Conservation (phyloP, 352 stramenopile species). For the Aphanomyces astaci region DNA sequence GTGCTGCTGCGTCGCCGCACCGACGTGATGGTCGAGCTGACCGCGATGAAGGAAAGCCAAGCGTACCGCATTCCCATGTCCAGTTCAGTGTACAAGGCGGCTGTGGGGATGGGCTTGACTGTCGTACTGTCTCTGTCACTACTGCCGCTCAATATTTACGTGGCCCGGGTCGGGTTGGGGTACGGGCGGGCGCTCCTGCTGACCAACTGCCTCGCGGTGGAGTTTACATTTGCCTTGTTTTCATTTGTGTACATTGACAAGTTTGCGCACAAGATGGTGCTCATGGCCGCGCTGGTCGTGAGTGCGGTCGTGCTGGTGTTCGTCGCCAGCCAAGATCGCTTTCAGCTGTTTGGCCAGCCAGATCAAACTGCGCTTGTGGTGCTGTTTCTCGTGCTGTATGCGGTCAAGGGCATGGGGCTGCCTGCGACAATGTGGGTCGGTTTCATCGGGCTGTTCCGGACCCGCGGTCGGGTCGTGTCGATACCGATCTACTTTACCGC, state of each 20-base stretch:
- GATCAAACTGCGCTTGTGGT: constrained; percentile 39
- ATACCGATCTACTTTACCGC: constrained; percentile 63
- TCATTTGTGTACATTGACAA: constrained; percentile 84
- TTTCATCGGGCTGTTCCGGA: constrained; percentile 63
- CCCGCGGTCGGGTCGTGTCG: constrained; percentile 48
- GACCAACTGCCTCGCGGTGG: constrained; percentile 57
- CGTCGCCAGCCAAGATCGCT: constrained; percentile 53
- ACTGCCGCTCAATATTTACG: constrained; percentile 13
- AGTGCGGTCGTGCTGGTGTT: constrained; percentile 39
- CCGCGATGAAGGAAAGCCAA: constrained; percentile 58
- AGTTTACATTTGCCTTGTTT: constrained; percentile 63
- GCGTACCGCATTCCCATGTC: not conserved
- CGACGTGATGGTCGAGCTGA: constrained; percentile 60
- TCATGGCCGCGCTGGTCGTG: constrained; percentile 55
- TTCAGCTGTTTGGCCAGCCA: constrained; percentile 44
- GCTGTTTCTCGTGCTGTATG: constrained; percentile 58
- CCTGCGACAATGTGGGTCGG: constrained; percentile 70
- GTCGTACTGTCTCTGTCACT: constrained; percentile 5
- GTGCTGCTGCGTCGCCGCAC: constrained; percentile 57
- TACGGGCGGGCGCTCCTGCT: constrained; percentile 38
- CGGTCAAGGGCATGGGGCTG: constrained; percentile 64
- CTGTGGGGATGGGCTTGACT: not conserved
- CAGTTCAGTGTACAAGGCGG: constrained; percentile 1
- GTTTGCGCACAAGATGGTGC: constrained; percentile 60
- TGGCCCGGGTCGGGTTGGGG: not conserved